Conservation (phyloP, 495 filamentous ascomycete genomes). For the Neurospora sp. region DNA sequence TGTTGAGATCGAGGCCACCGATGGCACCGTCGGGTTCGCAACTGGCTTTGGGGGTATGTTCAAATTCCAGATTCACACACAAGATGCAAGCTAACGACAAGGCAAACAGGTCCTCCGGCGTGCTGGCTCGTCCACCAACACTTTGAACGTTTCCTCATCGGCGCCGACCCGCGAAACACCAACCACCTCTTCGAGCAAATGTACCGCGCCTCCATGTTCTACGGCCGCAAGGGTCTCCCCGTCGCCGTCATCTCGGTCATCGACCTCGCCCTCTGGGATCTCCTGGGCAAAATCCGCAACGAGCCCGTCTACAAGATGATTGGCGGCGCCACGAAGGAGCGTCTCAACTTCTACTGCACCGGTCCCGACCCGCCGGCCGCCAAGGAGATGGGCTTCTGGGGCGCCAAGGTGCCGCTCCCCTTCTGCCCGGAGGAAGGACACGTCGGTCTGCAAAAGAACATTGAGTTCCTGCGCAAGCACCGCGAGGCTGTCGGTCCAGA, state of each 20-base stretch:
- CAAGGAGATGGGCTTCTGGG: constrained; percentile 75
- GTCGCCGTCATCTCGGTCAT: constrained; percentile 89
- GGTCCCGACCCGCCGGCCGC: constrained; percentile 72
- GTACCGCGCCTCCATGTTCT: constrained; percentile 93
- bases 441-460: constrained; percentile 72
- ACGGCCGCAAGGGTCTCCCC: constrained; percentile 82
- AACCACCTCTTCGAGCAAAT: constrained; percentile 89
- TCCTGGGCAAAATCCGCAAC: constrained; percentile 77
- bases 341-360: constrained; percentile 88
- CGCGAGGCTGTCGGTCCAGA: constrained; percentile 76
- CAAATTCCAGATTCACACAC: neutral
- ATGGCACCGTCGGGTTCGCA: constrained; percentile 85
- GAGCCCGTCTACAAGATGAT: constrained; percentile 94
- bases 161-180: constrained; percentile 77
- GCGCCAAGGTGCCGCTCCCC: constrained; percentile 79
- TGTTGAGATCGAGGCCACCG: constrained; percentile 78
- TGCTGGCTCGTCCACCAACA: constrained; percentile 90
- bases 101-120: constrained; percentile 55
- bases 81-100: neutral
- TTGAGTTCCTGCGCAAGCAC: constrained; percentile 77
- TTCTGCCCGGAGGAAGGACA: constrained; percentile 80
- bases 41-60: constrained; percentile 78
- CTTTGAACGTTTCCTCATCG: constrained; percentile 82
- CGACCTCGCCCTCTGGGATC: constrained; percentile 85
- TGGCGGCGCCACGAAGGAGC: constrained; percentile 69